Evolutionary conservation across 2,329 filamentous ascomycete genomes (phyloP).

Genomic region (Calonectria ilicicola): DNA sequence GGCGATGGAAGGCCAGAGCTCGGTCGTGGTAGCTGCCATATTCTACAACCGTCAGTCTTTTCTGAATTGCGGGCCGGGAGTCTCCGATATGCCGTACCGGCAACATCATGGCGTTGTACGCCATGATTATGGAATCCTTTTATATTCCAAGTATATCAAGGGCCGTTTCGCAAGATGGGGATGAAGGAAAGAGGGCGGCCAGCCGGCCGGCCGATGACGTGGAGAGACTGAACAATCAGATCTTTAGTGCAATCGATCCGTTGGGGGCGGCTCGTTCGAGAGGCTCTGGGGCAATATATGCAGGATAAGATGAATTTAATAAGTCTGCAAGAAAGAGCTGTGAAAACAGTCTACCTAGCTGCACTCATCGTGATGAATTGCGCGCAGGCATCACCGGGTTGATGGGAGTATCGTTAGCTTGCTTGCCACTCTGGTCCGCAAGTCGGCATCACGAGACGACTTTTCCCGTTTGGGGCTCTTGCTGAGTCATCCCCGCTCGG

Average conservation of each 20-base stretch:
- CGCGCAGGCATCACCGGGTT: slow-evolving; percentile 36
- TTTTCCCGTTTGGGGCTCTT: slow-evolving; percentile 36
- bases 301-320: slow-evolving; percentile 16
- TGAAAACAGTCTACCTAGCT: slow-evolving; percentile 36
- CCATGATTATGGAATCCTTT: slow-evolving; percentile 33
- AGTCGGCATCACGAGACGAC: slow-evolving; percentile 44
- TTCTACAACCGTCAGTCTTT: slow-evolving; percentile 46
- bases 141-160: slow-evolving; percentile 24
- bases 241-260: background rate
- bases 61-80: slow-evolving; percentile 12
- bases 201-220: slow-evolving; percentile 37
- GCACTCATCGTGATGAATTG: slow-evolving; percentile 44
- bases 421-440: slow-evolving; percentile 45
- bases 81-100: slow-evolving; percentile 40
- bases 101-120: slow-evolving; percentile 44
- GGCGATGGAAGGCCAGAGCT: slow-evolving; percentile 60
- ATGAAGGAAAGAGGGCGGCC: slow-evolving; percentile 22
- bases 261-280: background rate
- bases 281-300: background rate
- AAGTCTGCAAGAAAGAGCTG: slow-evolving; percentile 30
- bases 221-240: slow-evolving; percentile 20
- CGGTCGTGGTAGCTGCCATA: slow-evolving; percentile 57
- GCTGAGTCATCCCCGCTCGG: slow-evolving; percentile 42
- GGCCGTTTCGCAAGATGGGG: slow-evolving; percentile 1
- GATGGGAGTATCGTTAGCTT: slow-evolving; percentile 38